A percentile compares a stretch with the other conserved stretches of the same genome.
These are phyloP conservation scores for Pyrenophora seminiperda DNA, from an alignment of 2,329 filamentous ascomycete species.

Conservation along the genomic window DNA sequence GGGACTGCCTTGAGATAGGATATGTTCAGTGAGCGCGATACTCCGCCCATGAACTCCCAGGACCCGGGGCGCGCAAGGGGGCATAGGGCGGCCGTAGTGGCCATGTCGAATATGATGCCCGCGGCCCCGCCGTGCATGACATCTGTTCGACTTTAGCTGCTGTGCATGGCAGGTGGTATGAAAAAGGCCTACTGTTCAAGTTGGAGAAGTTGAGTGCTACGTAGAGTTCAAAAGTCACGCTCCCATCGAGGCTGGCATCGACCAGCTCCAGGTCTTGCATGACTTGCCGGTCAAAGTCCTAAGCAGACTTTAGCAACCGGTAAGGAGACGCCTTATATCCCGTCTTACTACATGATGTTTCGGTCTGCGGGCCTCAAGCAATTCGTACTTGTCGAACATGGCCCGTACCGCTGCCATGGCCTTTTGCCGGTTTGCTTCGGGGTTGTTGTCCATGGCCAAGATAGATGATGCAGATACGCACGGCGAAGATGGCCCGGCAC, in stretches of 20 bases:
- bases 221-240: slow-evolving; percentile 41
- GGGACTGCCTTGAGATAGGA: slow-evolving; percentile 58
- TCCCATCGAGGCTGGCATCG: slow-evolving; percentile 45
- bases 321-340: neutral
- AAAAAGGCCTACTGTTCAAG: slow-evolving; percentile 40
- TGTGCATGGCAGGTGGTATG: neutral
- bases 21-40: slow-evolving; percentile 58
- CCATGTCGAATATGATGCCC: slow-evolving; percentile 50
- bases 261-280: slow-evolving; percentile 47
- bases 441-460: slow-evolving; percentile 27
- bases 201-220: slow-evolving; percentile 48
- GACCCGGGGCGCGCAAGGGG: slow-evolving; percentile 55
- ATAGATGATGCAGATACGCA: neutral
- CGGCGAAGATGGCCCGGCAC: too few species aligned
- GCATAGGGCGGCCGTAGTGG: slow-evolving; percentile 56
- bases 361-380: slow-evolving; percentile 39
- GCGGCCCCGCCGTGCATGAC: slow-evolving; percentile 51
- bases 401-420: slow-evolving; percentile 46
- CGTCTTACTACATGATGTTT: slow-evolving; percentile 39
- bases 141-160: slow-evolving; percentile 29
- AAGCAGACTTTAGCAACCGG: slow-evolving; percentile 1
- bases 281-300: slow-evolving; percentile 48
- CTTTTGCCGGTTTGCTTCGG: slow-evolving; percentile 34
- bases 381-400: slow-evolving; percentile 45
- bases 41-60: slow-evolving; percentile 60